phyloP scores from a whole-genome alignment of 2,329 filamentous ascomycete species.

The Arachnopeziza araneosa region DNA sequence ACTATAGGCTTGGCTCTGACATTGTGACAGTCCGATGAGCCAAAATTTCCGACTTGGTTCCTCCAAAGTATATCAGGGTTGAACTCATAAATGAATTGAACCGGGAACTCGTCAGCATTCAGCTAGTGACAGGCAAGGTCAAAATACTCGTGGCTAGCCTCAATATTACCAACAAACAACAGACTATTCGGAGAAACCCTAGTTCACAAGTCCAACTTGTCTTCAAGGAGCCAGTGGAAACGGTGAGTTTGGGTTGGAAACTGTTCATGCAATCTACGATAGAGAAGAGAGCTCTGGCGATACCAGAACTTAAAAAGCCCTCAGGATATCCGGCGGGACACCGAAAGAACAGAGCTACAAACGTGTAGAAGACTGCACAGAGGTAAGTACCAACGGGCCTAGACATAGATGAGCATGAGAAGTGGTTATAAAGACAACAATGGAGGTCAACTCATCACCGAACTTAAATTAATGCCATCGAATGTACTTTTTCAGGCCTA shows the following conservation, averaged over 20 bases:
- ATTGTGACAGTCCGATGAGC: constrained; percentile 3
- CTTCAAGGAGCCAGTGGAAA: constrained; percentile 13
- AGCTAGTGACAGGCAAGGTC: constrained; percentile 31
- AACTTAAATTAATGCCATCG: no score
- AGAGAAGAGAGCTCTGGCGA: constrained; percentile 22
- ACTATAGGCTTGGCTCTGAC: not conserved
- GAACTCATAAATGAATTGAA: no score
- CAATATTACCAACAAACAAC: constrained; percentile 34
- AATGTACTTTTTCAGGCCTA: no score
- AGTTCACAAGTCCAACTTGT: constrained; percentile 28
- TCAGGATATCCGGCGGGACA: constrained; percentile 1
- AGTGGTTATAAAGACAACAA: constrained; percentile 13
- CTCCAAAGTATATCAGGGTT: constrained; percentile 1
- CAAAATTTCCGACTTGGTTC: constrained; percentile 1
- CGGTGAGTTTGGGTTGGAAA: constrained; percentile 7
- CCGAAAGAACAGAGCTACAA: constrained; percentile 5
- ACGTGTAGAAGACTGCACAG: constrained; percentile 4
- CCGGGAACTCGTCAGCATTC: constrained; percentile 8
- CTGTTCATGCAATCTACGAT: constrained; percentile 14
- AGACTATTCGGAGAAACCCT: constrained; percentile 36
- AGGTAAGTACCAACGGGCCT: constrained; percentile 4
- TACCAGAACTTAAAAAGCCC: constrained; percentile 14
- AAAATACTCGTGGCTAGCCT: constrained; percentile 35
- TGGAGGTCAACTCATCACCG: no score
- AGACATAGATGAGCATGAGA: constrained; percentile 6